Base-by-base conservation (phyloP, 495 filamentous ascomycete genomes). In the Neurospora pannonica region DNA sequence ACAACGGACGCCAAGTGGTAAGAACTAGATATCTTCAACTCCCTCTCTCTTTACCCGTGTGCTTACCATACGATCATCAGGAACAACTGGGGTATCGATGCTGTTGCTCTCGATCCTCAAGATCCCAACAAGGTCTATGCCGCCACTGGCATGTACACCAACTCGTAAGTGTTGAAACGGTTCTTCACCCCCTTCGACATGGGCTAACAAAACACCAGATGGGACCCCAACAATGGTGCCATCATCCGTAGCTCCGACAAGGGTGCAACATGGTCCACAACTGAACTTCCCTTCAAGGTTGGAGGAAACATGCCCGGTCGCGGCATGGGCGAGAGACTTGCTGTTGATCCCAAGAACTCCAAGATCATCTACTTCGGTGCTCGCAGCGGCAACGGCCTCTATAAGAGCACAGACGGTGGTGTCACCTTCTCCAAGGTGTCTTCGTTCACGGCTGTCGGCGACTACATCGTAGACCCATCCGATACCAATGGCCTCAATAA, bases 251-350 rank as follows among this genome's bases (percentile, higher is more conserved):
- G 83, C 11, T 83, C 78, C 15, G 85, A 90, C 76, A 81, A 83
- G 70, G 88, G 89, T 7, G 79, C 74, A 8, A 89, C 87, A 2
- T 90, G 87, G 83, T 75, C 80, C 4, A 77, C 76, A 11, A 83
- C 82, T 2, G 79, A 79, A 8, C 79, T 90, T 2, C 82, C 89
- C 4, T 90, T 91, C 81, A 88, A 89, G 76, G 87, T 88, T 67
- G 89, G 89, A 7, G 88, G 89, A 0, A 91, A 91, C 76, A 90
- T 90, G 88, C 88, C 88, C 4, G 89, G 89, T n/a, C 84, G 89
- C 36, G 89, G 89, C 24, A 88, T 87, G 82, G 89, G 89, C 34
- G 89, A 91, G 80, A 84, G 89, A 7, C 85, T 90, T 34, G 88
- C 88, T 2, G 85, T 91, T 9, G 89, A 91, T 78, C 88, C 89